Evolutionary conservation across 148 eudicot species (phyloP).

Genomic region (Cornus controversa): DNA sequence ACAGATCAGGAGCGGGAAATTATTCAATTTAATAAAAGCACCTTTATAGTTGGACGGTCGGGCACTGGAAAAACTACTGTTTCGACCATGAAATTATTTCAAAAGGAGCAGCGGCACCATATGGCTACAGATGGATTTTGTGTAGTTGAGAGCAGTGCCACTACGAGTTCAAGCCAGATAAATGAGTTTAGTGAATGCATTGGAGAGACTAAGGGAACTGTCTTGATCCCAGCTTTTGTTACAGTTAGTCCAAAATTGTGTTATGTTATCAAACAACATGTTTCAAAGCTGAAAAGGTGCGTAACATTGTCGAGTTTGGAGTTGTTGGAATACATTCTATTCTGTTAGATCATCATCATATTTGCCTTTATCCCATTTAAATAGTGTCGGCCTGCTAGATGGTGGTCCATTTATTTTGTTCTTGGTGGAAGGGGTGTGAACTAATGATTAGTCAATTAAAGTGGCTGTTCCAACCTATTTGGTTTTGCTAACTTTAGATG

Average conservation of each 20-base stretch:
- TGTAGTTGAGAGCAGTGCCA: constrained; percentile 9
- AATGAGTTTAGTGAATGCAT: constrained; percentile 1
- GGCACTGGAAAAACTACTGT: constrained; percentile 87
- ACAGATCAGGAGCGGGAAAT: constrained; percentile 60
- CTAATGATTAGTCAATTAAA: too few relatives aligned
- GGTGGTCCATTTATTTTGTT: too few relatives aligned
- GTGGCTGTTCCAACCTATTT: too few relatives aligned
- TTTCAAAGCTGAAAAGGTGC: constrained; percentile 64
- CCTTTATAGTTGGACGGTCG: constrained; percentile 72
- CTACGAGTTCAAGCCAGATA: not conserved
- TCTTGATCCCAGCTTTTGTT: constrained; percentile 73
- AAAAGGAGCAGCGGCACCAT: constrained; percentile 50
- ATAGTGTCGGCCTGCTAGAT: too few relatives aligned
- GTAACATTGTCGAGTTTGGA: not conserved
- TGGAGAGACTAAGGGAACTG: constrained; percentile 11
- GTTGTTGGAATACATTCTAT: not conserved
- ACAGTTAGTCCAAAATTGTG: constrained; percentile 82
- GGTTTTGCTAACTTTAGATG: too few relatives aligned
- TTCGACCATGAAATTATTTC: constrained; percentile 67
- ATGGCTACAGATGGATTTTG: constrained; percentile 40
- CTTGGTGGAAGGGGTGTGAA: too few relatives aligned
- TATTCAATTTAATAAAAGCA: constrained; percentile 41
- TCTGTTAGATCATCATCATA: not conserved
- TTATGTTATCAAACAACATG: constrained; percentile 68
- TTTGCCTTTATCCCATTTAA: too few relatives aligned